phyloP scores from a whole-genome alignment of 352 stramenopile species.

The Phytophthora podocarpi region DNA sequence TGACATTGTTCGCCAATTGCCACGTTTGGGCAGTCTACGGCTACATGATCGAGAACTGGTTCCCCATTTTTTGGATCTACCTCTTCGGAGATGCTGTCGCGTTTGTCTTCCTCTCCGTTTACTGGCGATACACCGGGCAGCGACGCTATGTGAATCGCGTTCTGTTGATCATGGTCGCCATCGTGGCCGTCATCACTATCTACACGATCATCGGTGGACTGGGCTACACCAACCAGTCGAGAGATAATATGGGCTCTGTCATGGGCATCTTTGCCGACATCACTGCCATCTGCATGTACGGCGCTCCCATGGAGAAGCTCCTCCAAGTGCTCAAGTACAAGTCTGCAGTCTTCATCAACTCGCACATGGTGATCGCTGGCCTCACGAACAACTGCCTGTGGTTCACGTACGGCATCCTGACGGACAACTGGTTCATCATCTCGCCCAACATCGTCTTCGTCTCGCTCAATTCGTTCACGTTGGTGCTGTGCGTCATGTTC shows the following conservation, averaged over 20 bases:
- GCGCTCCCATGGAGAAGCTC: slow-evolving; percentile 29
- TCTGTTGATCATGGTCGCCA: slow-evolving; percentile 12
- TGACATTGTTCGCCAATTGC: slow-evolving; percentile 52
- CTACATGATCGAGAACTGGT: slow-evolving; percentile 43
- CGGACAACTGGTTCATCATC: slow-evolving; percentile 41
- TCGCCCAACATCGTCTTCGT: slow-evolving; percentile 39
- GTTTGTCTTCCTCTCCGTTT: slow-evolving; percentile 31
- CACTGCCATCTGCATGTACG: slow-evolving; percentile 32
- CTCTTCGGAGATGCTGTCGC: slow-evolving; percentile 34
- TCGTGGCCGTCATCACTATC: slow-evolving; percentile 28
- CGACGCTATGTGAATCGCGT: slow-evolving; percentile 28
- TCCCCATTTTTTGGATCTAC: slow-evolving; percentile 54
- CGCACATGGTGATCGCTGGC: slow-evolving; percentile 29
- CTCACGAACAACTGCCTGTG: slow-evolving; percentile 34
- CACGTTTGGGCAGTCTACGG: slow-evolving; percentile 46
- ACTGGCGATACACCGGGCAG: slow-evolving; percentile 35
- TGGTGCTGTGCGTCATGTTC: slow-evolving; percentile 32
- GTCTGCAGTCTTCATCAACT: slow-evolving; percentile 27
- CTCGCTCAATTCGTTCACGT: slow-evolving; percentile 28
- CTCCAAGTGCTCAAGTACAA: slow-evolving; percentile 33
- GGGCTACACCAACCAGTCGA: slow-evolving; percentile 35
- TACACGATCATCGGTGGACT: slow-evolving; percentile 33
- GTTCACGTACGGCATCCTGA: slow-evolving; percentile 41
- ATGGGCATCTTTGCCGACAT: slow-evolving; percentile 34
- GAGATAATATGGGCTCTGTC: slow-evolving; percentile 13